These are phyloP conservation scores for Cutaneotrichosporon daszewskae DNA, from an alignment of 1,284 basidiomycete species.

Conservation along the genomic window DNA sequence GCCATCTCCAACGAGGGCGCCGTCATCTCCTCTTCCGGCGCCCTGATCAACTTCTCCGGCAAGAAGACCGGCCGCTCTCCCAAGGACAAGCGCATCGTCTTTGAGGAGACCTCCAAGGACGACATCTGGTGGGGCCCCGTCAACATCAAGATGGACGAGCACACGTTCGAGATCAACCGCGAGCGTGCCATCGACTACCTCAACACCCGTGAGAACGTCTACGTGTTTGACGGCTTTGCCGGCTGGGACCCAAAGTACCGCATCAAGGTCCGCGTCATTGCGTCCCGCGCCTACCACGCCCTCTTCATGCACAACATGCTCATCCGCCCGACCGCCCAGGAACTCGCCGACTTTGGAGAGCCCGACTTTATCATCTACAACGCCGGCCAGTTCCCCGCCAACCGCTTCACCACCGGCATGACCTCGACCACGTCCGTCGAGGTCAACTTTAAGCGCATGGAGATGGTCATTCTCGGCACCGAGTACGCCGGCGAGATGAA, in stretches of 20 bases:
- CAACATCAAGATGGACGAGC: conserved; percentile 96
- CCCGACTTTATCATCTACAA: conserved; percentile 99
- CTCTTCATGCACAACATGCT: conserved; percentile 99
- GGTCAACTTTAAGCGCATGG: conserved; percentile 99
- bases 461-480: conserved; percentile 99
- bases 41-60: conserved; percentile 98
- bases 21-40: conserved; percentile 91
- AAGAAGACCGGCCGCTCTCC: conserved; percentile 98
- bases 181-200: conserved; percentile 99
- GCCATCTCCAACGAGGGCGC: conserved; percentile 97
- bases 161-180: conserved; percentile 99
- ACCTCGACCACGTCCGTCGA: conserved; percentile 97
- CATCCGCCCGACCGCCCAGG: conserved; percentile 92
- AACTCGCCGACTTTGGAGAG: conserved; percentile 92
- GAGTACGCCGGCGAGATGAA: conserved; percentile 99
- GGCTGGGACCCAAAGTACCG: conserved; percentile 94
- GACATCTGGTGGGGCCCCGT: conserved; percentile 99
- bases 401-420: conserved; percentile 99
- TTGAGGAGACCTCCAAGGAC: conserved; percentile 93
- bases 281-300: conserved; percentile 96
- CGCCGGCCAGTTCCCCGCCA: conserved; percentile 99
- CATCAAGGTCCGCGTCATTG: conserved; percentile 99
- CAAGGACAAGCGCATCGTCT: conserved; percentile 99
- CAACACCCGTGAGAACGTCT: conserved; percentile 98
- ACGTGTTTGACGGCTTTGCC: conserved; percentile 96